Evolutionary conservation across 2,329 filamentous ascomycete species (phyloP).

Genomic region (Diaporthe eres): DNA sequence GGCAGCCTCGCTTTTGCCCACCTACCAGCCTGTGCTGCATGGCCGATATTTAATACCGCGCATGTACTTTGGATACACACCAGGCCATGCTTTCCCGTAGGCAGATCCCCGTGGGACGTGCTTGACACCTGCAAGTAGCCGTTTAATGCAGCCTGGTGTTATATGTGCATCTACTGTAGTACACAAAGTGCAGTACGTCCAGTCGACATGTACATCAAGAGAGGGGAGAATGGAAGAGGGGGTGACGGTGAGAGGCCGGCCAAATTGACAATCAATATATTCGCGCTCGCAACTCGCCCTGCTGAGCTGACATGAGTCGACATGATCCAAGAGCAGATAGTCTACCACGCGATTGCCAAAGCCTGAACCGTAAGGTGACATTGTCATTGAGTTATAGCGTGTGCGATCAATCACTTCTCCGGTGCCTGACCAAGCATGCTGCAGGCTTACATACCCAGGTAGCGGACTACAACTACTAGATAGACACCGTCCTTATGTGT

Average conservation of each 20-base stretch:
- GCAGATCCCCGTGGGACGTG: not conserved
- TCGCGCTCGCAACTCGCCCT: not conserved
- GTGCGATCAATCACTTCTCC: slow-evolving; percentile 7
- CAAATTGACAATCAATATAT: not conserved
- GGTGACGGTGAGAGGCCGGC: no score
- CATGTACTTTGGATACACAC: not conserved
- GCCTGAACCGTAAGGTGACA: slow-evolving; percentile 14
- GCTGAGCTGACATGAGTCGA: not conserved
- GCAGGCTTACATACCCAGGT: not conserved
- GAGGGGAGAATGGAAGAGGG: not conserved
- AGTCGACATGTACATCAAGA: not conserved
- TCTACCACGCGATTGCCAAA: not conserved
- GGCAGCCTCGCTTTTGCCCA: slow-evolving; percentile 14
- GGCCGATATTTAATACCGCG: not conserved
- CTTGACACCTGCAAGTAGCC: slow-evolving; percentile 23
- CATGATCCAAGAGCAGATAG: not conserved
- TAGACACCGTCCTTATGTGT: not conserved
- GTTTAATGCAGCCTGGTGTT: not conserved
- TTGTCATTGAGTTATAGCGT: slow-evolving; percentile 8
- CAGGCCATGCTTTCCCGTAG: not conserved
- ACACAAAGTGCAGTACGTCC: not conserved
- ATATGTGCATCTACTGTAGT: not conserved
- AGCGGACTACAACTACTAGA: not conserved
- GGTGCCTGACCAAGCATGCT: slow-evolving; percentile 14
- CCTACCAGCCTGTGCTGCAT: not conserved